Conservation (phyloP, 1,284 basidiomycete species). For the Rhodofomes roseus region DNA sequence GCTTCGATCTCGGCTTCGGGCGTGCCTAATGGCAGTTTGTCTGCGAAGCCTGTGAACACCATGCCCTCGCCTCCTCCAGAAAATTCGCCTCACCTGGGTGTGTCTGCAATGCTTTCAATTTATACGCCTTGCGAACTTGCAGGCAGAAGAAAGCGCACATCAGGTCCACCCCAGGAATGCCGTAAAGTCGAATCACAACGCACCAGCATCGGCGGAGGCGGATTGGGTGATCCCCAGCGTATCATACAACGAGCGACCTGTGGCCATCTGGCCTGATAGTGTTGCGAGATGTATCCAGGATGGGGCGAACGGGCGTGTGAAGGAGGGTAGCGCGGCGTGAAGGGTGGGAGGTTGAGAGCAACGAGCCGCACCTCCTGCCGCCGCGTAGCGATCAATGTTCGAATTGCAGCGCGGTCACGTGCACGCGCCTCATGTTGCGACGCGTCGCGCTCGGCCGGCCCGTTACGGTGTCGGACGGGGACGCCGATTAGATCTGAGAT, state of each 20-base stretch:
- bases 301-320: constrained; percentile 5
- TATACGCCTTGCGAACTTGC: constrained; percentile 61
- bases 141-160: constrained; percentile 2
- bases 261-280: constrained; percentile 24
- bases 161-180: neutral
- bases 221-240: constrained; percentile 27
- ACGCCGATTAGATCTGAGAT: too few species aligned
- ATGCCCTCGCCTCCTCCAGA: neutral
- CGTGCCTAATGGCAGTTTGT: constrained; percentile 30
- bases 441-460: neutral
- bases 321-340: constrained; percentile 12
- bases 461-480: too few species aligned
- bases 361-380: constrained; percentile 5
- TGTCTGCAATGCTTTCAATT: constrained; percentile 52
- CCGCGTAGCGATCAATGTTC: neutral
- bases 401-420: neutral
- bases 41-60: constrained; percentile 7
- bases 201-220: constrained; percentile 30
- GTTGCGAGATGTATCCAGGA: constrained; percentile 15
- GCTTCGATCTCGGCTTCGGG: constrained; percentile 26
- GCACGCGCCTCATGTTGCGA: neutral
- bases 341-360: constrained; percentile 11
- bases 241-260: constrained; percentile 26
- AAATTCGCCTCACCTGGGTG: constrained; percentile 47
- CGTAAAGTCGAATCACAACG: constrained; percentile 8